phyloP scores from a whole-genome alignment of 164 flowering plant genomes.

The Platanus orientalis region DNA sequence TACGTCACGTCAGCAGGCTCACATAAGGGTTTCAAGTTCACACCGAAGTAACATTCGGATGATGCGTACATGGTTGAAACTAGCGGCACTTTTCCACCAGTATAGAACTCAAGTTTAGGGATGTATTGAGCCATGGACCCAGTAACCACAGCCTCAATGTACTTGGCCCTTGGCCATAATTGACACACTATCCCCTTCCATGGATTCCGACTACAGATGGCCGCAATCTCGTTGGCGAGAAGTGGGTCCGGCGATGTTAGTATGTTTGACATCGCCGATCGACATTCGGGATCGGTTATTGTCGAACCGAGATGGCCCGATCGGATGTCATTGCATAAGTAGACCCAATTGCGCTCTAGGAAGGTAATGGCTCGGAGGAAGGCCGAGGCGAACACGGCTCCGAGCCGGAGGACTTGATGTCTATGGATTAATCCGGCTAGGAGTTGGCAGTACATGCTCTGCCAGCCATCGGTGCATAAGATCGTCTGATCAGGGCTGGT shows the following conservation, averaged over 20 bases:
- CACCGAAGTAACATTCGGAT: slow-evolving; percentile 81
- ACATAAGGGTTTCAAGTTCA: slow-evolving; percentile 67
- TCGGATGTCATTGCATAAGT: slow-evolving; percentile 53
- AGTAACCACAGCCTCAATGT: slow-evolving; percentile 79
- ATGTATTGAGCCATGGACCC: slow-evolving; percentile 89
- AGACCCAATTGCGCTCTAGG: slow-evolving; percentile 55
- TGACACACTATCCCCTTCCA: slow-evolving; percentile 71
- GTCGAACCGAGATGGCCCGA: slow-evolving; percentile 29
- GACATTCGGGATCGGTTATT: slow-evolving; percentile 46
- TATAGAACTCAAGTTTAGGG: slow-evolving; percentile 62
- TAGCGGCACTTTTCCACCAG: slow-evolving; percentile 55
- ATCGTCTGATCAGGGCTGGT: slow-evolving; percentile 74
- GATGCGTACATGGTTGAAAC: slow-evolving; percentile 81
- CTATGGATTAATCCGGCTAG: slow-evolving; percentile 64
- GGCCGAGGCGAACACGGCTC: slow-evolving; percentile 85
- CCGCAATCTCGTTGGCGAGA: slow-evolving; percentile 54
- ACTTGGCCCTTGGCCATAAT: slow-evolving; percentile 85
- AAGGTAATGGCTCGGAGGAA: slow-evolving; percentile 68
- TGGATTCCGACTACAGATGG: slow-evolving; percentile 37
- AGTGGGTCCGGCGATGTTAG: slow-evolving; percentile 40
- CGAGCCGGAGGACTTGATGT: slow-evolving; percentile 61
- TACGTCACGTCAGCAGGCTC: slow-evolving; percentile 61
- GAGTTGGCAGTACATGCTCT: slow-evolving; percentile 89
- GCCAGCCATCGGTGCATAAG: slow-evolving; percentile 58
- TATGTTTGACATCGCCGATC: slow-evolving; percentile 34